Conservation (phyloP, 441 rosid genomes). For the Cnidoscolus chayamansa region DNA sequence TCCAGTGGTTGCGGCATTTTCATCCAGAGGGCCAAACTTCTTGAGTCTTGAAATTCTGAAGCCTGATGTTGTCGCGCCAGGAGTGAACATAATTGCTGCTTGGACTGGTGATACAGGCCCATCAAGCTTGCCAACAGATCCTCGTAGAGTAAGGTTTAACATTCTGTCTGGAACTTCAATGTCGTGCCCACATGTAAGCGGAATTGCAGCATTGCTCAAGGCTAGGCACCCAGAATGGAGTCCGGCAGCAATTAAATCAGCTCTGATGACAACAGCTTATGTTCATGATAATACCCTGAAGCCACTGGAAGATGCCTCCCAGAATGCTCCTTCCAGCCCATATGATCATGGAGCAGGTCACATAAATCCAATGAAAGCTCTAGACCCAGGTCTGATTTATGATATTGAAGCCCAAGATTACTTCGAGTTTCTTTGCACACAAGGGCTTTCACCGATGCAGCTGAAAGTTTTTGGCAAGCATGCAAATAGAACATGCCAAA, state of each 20-base stretch:
- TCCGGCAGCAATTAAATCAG: conserved; percentile 80
- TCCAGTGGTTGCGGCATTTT: conserved; percentile 89
- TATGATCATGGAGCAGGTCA: conserved; percentile 87
- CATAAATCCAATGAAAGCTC: conserved; percentile 68
- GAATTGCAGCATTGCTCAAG: conserved; percentile 78
- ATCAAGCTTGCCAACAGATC: conserved; percentile 69
- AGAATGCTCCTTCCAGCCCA: conserved; percentile 47
- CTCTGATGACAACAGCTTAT: conserved; percentile 90
- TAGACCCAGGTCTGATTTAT: conserved; percentile 79
- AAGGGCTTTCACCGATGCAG: conserved; percentile 48
- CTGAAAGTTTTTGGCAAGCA: conserved; percentile 64
- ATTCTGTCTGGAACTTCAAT: conserved; percentile 89
- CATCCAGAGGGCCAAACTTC: conserved; percentile 84
- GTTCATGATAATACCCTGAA: conserved; percentile 63
- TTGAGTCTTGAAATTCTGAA: conserved; percentile 72
- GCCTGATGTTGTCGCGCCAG: conserved; percentile 85
- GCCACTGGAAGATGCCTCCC: conserved; percentile 59
- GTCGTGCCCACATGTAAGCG: conserved; percentile 96
- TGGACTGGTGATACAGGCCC: conserved; percentile 72
- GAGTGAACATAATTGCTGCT: conserved; percentile 92
- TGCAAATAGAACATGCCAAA: conserved; percentile 64
- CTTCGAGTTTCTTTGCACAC: conserved; percentile 84
- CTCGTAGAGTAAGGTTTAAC: conserved; percentile 65
- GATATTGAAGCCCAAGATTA: conserved; percentile 73
- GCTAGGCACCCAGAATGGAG: conserved; percentile 94